Evolutionary conservation across 1,139 yeast species (phyloP).

Genomic region (Kluyveromyces sp.): DNA sequence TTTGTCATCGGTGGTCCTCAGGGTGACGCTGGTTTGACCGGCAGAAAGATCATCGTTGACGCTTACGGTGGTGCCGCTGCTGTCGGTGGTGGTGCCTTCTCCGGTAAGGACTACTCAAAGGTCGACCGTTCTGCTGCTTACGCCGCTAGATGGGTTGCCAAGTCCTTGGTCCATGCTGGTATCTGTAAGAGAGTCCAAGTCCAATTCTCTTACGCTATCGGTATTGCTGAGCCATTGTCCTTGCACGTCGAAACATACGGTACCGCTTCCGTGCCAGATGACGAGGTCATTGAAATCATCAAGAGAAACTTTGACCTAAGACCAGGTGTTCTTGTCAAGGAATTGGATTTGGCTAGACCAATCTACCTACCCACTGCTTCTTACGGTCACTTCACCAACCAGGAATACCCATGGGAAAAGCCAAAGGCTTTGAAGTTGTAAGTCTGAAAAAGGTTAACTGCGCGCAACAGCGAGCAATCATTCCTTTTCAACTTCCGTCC

Average conservation of each 20-base stretch:
- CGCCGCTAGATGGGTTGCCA: conserved; percentile 99
- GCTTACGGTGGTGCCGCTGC: conserved; percentile 99
- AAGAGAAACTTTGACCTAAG: conserved; percentile 94
- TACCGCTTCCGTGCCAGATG: conserved; percentile 83
- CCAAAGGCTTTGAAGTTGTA: conserved; percentile 83
- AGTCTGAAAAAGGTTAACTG: too few species aligned
- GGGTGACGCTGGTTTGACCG: conserved; percentile 99
- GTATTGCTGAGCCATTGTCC: conserved; percentile 99
- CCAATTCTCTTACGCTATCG: conserved; percentile 98
- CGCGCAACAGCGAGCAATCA: too few species aligned
- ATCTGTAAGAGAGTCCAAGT: conserved; percentile 96
- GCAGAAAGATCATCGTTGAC: conserved; percentile 98
- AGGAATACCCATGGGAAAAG: conserved; percentile 96
- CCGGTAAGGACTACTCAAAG: conserved; percentile 99
- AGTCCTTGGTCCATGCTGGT: conserved; percentile 90
- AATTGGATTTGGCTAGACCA: conserved; percentile 96
- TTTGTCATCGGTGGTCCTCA: conserved; percentile 99
- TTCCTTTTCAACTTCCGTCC: too few species aligned
- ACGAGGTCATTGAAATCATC: conserved; percentile 84
- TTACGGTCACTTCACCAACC: conserved; percentile 99
- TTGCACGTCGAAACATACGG: conserved; percentile 97
- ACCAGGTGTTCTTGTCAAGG: conserved; percentile 98
- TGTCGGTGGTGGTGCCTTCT: conserved; percentile 99
- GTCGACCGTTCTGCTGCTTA: conserved; percentile 99
- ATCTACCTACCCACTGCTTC: conserved; percentile 98